Evolutionary conservation across 2,329 filamentous ascomycete species (phyloP).

Genomic region (Madurella mycetomatis): DNA sequence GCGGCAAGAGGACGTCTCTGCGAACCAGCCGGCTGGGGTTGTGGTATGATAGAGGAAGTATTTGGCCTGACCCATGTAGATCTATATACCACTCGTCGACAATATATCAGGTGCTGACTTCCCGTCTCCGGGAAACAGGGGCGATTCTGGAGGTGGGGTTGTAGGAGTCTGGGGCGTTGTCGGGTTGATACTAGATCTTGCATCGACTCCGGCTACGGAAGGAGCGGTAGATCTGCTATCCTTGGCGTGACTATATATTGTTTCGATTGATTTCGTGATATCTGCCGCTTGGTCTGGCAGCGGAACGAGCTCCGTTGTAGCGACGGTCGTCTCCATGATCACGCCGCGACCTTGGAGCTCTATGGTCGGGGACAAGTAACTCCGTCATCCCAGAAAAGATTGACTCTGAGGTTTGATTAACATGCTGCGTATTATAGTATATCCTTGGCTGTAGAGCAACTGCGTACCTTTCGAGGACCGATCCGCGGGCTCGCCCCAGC

Average conservation of each 20-base stretch:
- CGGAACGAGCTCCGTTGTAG: slow-evolving; percentile 35
- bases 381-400: slow-evolving; percentile 42
- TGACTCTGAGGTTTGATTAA: slow-evolving; percentile 36
- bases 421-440: background rate
- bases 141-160: background rate
- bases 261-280: slow-evolving; percentile 39
- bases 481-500: slow-evolving; percentile 9
- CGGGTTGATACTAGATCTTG: slow-evolving; percentile 34
- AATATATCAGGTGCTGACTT: slow-evolving; percentile 15
- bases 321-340: slow-evolving; percentile 25
- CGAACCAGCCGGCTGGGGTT: background rate
- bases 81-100: slow-evolving; percentile 21
- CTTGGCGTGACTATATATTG: slow-evolving; percentile 33
- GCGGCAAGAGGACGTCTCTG: slow-evolving; percentile 4
- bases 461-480: slow-evolving; percentile 35
- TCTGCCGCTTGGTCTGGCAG: slow-evolving; percentile 40
- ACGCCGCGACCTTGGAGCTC: slow-evolving; percentile 34
- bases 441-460: background rate
- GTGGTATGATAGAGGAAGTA: background rate
- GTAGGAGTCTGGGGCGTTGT: background rate
- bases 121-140: background rate
- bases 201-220: slow-evolving; percentile 31
- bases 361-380: slow-evolving; percentile 24
- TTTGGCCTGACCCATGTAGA: slow-evolving; percentile 9
- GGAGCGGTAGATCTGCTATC: slow-evolving; percentile 31